Evolutionary conservation across 169 alveolate genomes (phyloP).

Genomic region (Babesia caballi): DNA sequence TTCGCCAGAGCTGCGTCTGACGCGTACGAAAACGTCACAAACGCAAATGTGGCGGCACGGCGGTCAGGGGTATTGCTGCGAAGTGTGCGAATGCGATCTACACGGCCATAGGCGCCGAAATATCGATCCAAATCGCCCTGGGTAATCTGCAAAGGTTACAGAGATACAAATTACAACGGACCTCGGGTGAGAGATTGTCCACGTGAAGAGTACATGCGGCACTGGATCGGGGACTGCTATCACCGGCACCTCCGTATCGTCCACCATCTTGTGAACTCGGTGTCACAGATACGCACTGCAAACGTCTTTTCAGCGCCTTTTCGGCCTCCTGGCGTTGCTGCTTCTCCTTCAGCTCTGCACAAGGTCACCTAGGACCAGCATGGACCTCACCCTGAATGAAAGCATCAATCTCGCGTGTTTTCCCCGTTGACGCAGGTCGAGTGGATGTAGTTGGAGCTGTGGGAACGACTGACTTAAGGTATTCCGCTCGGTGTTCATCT

Average conservation of each 20-base stretch:
- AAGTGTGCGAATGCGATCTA: background rate
- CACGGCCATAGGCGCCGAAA: conserved; percentile 18
- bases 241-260: background rate
- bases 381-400: conserved; percentile 37
- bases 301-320: conserved; percentile 23
- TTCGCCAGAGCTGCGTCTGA: conserved; percentile 17
- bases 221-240: background rate
- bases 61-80: background rate
- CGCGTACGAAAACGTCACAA: conserved; percentile 15
- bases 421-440: background rate
- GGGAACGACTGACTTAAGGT: background rate
- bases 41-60: background rate
- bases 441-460: background rate
- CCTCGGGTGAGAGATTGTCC: conserved; percentile 25
- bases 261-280: conserved; percentile 7
- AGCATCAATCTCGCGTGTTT: conserved; percentile 48
- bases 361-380: background rate
- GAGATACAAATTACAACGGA: background rate
- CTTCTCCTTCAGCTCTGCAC: conserved; percentile 57
- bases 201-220: background rate
- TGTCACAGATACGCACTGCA: background rate
- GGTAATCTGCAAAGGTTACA: background rate
- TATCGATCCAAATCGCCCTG: conserved; percentile 6
- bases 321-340: conserved; percentile 37
- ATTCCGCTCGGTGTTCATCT: conserved; percentile 9